Conservation (phyloP, 805 yeast genomes). For the Wickerhamiella brachini region DNA sequence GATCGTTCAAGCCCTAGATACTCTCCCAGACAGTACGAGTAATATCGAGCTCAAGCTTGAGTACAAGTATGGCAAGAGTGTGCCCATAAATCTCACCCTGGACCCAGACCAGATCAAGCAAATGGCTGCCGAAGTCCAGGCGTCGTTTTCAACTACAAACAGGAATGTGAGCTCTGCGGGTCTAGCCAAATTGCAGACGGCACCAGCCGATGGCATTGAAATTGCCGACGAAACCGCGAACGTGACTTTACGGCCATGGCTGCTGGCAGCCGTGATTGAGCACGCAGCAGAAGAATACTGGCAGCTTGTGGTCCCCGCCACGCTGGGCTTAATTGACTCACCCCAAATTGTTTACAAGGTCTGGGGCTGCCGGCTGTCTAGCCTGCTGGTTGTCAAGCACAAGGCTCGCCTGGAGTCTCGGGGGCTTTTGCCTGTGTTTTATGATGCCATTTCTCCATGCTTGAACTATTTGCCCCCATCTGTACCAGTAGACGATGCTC, state of each 20-base stretch:
- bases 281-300: slow-evolving; percentile 13
- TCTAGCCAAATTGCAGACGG: background rate
- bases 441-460: slow-evolving; percentile 19
- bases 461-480: slow-evolving; percentile 24
- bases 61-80: background rate
- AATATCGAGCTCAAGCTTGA: background rate
- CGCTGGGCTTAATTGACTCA: slow-evolving; percentile 21
- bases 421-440: slow-evolving; percentile 22
- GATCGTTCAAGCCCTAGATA: background rate
- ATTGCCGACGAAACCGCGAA: background rate
- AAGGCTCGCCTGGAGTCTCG: slow-evolving; percentile 8
- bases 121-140: background rate
- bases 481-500: slow-evolving; percentile 10
- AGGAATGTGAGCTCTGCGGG: background rate
- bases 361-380: slow-evolving; percentile 14
- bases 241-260: slow-evolving; percentile 9
- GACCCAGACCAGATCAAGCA: background rate
- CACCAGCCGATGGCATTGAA: background rate
- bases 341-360: slow-evolving; percentile 16
- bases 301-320: slow-evolving; percentile 22
- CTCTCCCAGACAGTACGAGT: background rate
- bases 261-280: slow-evolving; percentile 6
- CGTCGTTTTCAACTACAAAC: background rate
- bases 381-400: slow-evolving; percentile 5
- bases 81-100: background rate